Conservation (phyloP, 331 rosid species). For the Ulmus americana region DNA sequence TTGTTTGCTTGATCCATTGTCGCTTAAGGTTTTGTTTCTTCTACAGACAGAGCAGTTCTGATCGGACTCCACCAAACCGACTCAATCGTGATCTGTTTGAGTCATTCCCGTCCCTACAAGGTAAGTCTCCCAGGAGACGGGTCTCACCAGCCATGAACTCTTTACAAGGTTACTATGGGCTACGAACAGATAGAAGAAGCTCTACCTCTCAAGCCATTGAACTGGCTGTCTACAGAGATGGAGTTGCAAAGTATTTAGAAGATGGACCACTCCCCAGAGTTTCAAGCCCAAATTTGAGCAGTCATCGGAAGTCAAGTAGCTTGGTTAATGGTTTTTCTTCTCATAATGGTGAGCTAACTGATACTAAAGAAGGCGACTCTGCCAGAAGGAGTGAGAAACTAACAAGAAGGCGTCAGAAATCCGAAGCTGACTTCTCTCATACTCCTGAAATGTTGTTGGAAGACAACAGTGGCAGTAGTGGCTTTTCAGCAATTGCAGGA, state of each 20-base stretch:
- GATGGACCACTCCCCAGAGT: slow-evolving; percentile 21
- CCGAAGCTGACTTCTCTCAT: slow-evolving; percentile 54
- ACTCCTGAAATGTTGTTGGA: slow-evolving; percentile 60
- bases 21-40: slow-evolving; percentile 20
- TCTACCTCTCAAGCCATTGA: slow-evolving; percentile 31
- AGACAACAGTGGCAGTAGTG: slow-evolving; percentile 29
- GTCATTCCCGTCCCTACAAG: slow-evolving; percentile 49
- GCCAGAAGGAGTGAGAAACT: slow-evolving; percentile 46
- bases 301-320: slow-evolving; percentile 54
- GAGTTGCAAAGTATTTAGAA: slow-evolving; percentile 27
- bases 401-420: slow-evolving; percentile 62
- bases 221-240: slow-evolving; percentile 30
- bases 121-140: slow-evolving; percentile 33
- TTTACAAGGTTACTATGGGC: slow-evolving; percentile 69
- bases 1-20: neutral
- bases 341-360: slow-evolving; percentile 42
- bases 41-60: slow-evolving; percentile 40
- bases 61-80: slow-evolving; percentile 29
- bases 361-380: slow-evolving; percentile 31
- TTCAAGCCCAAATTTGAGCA: slow-evolving; percentile 27
- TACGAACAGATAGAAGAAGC: slow-evolving; percentile 34
- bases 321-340: slow-evolving; percentile 43
- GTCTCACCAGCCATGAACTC: slow-evolving; percentile 74
- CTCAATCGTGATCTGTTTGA: slow-evolving; percentile 39
- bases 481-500: slow-evolving; percentile 57